Conservation (phyloP, 352 stramenopile species). For the Pythium aphanidermatum region DNA sequence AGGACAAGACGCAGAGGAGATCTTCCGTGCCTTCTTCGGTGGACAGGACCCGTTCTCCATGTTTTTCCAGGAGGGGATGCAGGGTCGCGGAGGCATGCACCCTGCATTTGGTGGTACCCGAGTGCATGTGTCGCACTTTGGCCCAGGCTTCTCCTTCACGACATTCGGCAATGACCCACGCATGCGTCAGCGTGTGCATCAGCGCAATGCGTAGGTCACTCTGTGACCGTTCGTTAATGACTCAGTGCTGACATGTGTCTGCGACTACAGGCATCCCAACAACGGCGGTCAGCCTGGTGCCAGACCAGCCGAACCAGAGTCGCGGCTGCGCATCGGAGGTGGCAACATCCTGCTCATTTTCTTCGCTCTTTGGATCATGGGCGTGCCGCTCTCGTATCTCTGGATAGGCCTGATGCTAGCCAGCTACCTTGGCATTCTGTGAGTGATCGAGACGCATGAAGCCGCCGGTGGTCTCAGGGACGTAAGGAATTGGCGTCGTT, state of each 20-base stretch:
- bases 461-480: not conserved
- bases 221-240: not conserved
- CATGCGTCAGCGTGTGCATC: constrained; percentile 47
- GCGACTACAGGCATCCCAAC: not conserved
- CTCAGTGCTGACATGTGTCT: not conserved
- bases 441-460: not conserved
- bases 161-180: constrained; percentile 53
- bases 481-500: no score
- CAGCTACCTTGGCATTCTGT: constrained; percentile 69
- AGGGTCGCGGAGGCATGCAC: constrained; percentile 33
- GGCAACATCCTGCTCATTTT: constrained; percentile 72
- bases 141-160: constrained; percentile 70
- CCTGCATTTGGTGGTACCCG: constrained; percentile 43
- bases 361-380: constrained; percentile 77
- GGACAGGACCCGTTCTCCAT: constrained; percentile 79
- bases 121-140: constrained; percentile 78
- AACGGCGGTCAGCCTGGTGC: constrained; percentile 24
- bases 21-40: constrained; percentile 79
- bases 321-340: constrained; percentile 54
- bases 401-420: constrained; percentile 75
- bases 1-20: constrained; percentile 71
- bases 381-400: constrained; percentile 69
- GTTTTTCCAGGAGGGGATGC: constrained; percentile 77
- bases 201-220: constrained; percentile 38
- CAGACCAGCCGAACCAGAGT: constrained; percentile 29